phyloP scores from a whole-genome alignment of 164 flowering plant species.

The Sedum album region DNA sequence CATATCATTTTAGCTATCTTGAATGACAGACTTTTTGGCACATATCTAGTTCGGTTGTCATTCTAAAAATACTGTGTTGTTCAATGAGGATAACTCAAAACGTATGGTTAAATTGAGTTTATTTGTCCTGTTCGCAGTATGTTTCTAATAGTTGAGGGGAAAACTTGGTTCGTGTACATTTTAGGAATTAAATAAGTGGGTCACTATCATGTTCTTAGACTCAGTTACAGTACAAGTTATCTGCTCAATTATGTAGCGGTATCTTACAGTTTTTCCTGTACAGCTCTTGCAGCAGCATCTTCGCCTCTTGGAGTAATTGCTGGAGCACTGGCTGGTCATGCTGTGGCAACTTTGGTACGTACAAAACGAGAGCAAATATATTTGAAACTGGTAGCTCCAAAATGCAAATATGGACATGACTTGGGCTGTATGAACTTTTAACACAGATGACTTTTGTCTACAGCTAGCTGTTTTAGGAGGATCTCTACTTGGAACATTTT shows the following conservation, averaged over 20 bases:
- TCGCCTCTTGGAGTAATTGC: conserved; percentile 95
- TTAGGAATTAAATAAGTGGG: not conserved
- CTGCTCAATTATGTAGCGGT: conserved; percentile 7
- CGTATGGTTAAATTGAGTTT: not conserved
- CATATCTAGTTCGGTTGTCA: not conserved
- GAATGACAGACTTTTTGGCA: not conserved
- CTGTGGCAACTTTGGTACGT: conserved; percentile 84
- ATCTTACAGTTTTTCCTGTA: not conserved
- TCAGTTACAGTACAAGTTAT: not conserved
- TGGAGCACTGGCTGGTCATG: conserved; percentile 95
- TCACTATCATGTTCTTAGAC: not conserved
- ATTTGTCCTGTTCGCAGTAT: not conserved
- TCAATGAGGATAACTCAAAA: too few species aligned
- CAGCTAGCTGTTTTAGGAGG: conserved; percentile 98
- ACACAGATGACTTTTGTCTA: not conserved
- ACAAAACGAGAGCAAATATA: conserved; percentile 4
- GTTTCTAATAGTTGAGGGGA: not conserved
- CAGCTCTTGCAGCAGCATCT: conserved; percentile 99
- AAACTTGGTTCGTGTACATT: not conserved
- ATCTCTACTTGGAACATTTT: conserved; percentile 78
- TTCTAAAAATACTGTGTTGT: not conserved
- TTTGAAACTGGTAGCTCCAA: not conserved
- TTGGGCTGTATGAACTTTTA: not conserved
- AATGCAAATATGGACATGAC: not conserved
- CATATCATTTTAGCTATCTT: not conserved